Evolutionary conservation across 768 basidiomycete species (phyloP), one percentile per base, ranked within the genome.

Genomic region (Lyophyllum atratum): DNA sequence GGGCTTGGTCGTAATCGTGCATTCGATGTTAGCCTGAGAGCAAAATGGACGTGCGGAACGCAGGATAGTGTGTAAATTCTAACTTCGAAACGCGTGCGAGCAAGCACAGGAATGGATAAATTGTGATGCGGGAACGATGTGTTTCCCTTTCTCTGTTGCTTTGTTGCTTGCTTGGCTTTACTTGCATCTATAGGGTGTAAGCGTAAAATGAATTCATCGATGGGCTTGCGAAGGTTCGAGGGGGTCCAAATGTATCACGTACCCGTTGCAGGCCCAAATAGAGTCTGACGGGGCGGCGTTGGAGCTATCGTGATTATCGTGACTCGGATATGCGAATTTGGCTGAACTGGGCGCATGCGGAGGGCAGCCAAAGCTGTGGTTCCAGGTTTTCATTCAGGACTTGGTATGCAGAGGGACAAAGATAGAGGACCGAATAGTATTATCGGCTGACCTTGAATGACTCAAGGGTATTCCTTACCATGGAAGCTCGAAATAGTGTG

Each of bases 1-100:
- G n/a, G n/a, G n/a, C n/a, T n/a, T n/a, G n/a, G n/a, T n/a, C n/a
- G n/a, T n/a, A n/a, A n/a, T n/a, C n/a, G n/a, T n/a, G n/a, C n/a
- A n/a, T 56, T 59, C 59, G 59, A 59, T 59, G 46, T 48, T 55
- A 57, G 56, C 57, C 58, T 62, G 63, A 62, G 66, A 70, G 71
- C 54, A 61, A 70, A 66, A 62, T 57, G 53, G 68, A 70, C 64
- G 64, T 61, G 61, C 52, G 66, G 63, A 64, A 64, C 59, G 50
- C 60, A 54, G 29, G 14, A 21, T 29, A 56, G 58, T 26, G 40
- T 48, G 50, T 26, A 26, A 39, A 59, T 56, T 64, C 49, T 58
- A 64, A 65, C 60, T 63, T 61, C 59, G 64, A 60, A 61, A 59
- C 53, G 56, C 53, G 47, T 54, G 51, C 58, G 43, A 60, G 62